A percentile compares a stretch with the other conserved stretches of the same genome.
Evolutionary conservation across 805 yeast genomes (phyloP).

Genomic region (Cyberlindnera euphorbiae): DNA sequence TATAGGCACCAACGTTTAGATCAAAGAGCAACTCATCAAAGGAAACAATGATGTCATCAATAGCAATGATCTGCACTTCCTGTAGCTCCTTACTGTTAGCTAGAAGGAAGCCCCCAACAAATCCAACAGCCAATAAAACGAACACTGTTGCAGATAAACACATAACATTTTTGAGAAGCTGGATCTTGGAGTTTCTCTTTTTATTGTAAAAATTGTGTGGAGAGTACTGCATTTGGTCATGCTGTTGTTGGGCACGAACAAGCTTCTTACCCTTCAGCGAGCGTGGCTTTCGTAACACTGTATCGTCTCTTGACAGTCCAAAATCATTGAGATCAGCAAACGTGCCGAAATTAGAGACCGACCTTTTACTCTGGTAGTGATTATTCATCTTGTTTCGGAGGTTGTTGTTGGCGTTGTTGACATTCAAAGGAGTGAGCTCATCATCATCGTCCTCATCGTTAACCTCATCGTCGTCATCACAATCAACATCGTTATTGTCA

Average conservation of each 20-base stretch:
- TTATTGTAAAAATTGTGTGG: conserved; percentile 44
- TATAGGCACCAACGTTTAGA: conserved; percentile 70
- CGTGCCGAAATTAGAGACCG: conserved; percentile 16
- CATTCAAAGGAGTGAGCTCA: conserved; percentile 25
- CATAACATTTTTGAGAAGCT: conserved; percentile 30
- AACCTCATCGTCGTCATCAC: conserved; percentile 8
- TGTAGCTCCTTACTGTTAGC: conserved; percentile 85
- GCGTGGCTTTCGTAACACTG: conserved; percentile 3
- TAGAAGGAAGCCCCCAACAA: conserved; percentile 74
- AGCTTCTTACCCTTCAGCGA: conserved; percentile 16
- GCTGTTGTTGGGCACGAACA: conserved; percentile 18
- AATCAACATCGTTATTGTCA: conserved; percentile 25
- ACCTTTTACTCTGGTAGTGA: conserved; percentile 27
- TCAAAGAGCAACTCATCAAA: conserved; percentile 83
- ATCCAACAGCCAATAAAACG: conserved; percentile 63
- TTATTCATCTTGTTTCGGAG: conserved; percentile 17
- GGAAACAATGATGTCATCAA: conserved; percentile 70
- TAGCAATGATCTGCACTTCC: conserved; percentile 52
- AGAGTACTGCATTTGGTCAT: conserved; percentile 30
- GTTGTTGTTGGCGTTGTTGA: conserved; percentile 19
- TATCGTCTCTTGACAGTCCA: conserved; percentile 11
- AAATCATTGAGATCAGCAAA: conserved; percentile 14
- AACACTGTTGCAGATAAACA: conserved; percentile 34
- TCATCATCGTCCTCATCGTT: conserved; percentile 10
- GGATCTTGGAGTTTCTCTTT: conserved; percentile 26